phyloP scores from a whole-genome alignment of 2,329 filamentous ascomycete species.

The Gaeumannomyces sp. region DNA sequence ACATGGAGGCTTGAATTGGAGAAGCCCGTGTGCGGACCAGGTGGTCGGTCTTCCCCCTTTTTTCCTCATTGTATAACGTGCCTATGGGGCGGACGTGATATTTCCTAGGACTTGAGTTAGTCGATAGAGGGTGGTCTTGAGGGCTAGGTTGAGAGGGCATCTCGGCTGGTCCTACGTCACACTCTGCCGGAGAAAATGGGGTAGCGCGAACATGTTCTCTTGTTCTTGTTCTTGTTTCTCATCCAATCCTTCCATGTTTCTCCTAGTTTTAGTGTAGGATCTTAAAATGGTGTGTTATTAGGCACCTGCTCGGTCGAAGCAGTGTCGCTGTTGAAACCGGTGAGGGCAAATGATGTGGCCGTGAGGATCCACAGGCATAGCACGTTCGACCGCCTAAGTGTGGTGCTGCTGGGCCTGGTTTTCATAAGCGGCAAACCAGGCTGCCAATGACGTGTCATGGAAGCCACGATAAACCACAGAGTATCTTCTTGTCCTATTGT shows the following conservation, averaged over 20 bases:
- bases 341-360: background rate
- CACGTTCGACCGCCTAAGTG: background rate
- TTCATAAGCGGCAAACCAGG: too few relatives aligned
- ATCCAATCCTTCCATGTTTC: background rate
- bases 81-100: background rate
- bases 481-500: background rate
- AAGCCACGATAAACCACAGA: background rate
- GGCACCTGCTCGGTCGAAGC: background rate
- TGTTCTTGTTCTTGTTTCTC: background rate
- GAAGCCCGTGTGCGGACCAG: background rate
- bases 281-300: background rate
- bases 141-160: background rate
- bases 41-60: too few relatives aligned
- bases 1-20: background rate
- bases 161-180: background rate
- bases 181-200: background rate
- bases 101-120: background rate
- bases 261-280: background rate
- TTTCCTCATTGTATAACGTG: too few relatives aligned
- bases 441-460: background rate
- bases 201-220: background rate
- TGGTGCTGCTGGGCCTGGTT: too few relatives aligned
- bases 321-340: background rate
- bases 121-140: background rate
- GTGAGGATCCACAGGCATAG: background rate